Conservation (phyloP, 169 alveolate species). For the Besnoitia besnoiti region DNA sequence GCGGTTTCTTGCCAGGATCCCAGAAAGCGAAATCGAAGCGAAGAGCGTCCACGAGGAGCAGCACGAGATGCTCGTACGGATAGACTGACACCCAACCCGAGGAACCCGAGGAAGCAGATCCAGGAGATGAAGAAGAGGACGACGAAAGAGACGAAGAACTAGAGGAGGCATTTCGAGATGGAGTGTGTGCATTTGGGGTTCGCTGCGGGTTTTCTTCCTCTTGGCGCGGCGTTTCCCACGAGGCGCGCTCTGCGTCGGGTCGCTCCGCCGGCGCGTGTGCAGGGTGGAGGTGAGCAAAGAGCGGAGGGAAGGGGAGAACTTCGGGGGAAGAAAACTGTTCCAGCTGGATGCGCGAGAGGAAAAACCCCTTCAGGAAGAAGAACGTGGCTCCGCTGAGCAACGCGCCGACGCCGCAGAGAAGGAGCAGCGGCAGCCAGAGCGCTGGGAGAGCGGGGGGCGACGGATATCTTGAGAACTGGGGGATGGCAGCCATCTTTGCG, state of each 20-base stretch:
- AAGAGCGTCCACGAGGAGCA: slow-evolving; percentile 79
- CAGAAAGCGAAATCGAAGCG: slow-evolving; percentile 80
- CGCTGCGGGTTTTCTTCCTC: background rate
- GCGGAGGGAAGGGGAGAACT: slow-evolving; percentile 49
- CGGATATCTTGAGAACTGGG: background rate
- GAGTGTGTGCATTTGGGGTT: too few species aligned
- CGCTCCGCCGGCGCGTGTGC: background rate
- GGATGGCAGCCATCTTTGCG: background rate
- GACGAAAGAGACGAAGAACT: background rate
- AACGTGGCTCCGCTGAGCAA: slow-evolving; percentile 21
- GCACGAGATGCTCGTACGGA: slow-evolving; percentile 66
- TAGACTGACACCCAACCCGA: slow-evolving; percentile 55
- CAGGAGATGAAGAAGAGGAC: background rate
- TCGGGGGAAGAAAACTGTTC: slow-evolving; percentile 24
- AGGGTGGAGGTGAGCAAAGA: slow-evolving; percentile 64
- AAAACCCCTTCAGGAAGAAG: slow-evolving; percentile 55
- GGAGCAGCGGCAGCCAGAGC: background rate
- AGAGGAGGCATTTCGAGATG: too few species aligned
- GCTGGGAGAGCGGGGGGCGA: background rate
- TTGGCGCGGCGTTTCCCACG: background rate
- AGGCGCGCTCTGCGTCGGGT: background rate
- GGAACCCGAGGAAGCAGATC: slow-evolving; percentile 29
- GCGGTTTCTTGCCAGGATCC: slow-evolving; percentile 43
- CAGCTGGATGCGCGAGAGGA: slow-evolving; percentile 49
- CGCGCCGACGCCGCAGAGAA: background rate